Percentiles rank a stretch among this genome's conserved stretches.
Conservation (phyloP, 73 alveolate species). For the Stentor roeselii region DNA sequence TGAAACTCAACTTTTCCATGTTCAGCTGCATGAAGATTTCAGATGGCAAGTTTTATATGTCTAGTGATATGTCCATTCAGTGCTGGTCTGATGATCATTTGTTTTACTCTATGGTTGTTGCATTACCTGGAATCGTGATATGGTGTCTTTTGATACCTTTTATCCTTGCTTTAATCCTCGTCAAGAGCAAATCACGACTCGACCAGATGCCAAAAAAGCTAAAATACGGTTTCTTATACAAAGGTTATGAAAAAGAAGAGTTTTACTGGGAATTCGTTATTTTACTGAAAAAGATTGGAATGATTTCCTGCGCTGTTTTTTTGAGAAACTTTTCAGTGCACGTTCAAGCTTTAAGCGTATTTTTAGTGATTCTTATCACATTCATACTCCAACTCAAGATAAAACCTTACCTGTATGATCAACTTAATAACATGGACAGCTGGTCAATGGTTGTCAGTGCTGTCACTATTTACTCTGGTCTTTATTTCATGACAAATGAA, state of each 20-base stretch:
- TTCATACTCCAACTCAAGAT: not conserved
- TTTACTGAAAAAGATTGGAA: slow-evolving; percentile 32
- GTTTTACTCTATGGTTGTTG: slow-evolving; percentile 27
- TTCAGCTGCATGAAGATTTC: slow-evolving; percentile 8
- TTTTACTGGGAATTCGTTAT: slow-evolving; percentile 49
- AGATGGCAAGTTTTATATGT: slow-evolving; percentile 24
- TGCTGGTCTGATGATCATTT: slow-evolving; percentile 36
- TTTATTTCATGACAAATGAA: slow-evolving; percentile 44
- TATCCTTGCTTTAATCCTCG: not conserved
- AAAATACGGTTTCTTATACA: slow-evolving; percentile 37
- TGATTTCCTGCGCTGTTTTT: not conserved
- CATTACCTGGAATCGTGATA: slow-evolving; percentile 39
- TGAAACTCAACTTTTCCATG: not conserved
- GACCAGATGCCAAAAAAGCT: not conserved
- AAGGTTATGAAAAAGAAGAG: slow-evolving; percentile 31
- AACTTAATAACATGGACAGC: not conserved
- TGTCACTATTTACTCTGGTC: slow-evolving; percentile 42
- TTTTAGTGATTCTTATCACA: not conserved
- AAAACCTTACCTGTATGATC: not conserved
- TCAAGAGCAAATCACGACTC: not conserved
- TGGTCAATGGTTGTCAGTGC: slow-evolving; percentile 30
- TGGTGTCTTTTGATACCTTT: slow-evolving; percentile 50
- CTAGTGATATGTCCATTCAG: slow-evolving; percentile 26
- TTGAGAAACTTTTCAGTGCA: not conserved
- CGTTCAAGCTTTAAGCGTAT: slow-evolving; percentile 14